Percentiles rank a stretch among this genome's conserved stretches.
phyloP scores from a whole-genome alignment of 1,139 yeast genomes.

The Diutina sp. region DNA sequence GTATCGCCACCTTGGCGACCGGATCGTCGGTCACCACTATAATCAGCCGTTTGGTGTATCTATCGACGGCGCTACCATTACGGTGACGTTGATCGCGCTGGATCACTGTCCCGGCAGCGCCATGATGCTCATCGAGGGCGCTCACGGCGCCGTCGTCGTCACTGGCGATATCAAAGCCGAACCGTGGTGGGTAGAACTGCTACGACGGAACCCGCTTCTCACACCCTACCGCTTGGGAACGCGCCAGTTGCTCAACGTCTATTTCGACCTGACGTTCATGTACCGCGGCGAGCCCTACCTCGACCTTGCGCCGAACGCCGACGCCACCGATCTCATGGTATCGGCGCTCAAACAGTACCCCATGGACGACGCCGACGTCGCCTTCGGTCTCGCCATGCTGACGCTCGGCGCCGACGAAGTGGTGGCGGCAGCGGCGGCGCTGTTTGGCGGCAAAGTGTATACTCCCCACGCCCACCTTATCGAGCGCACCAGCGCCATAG shows the following conservation, averaged over 20 bases:
- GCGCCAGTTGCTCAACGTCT: conserved; percentile 29
- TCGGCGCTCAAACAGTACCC: conserved; percentile 31
- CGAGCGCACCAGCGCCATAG: background rate
- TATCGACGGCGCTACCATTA: conserved; percentile 7
- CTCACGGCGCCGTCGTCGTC: conserved; percentile 22
- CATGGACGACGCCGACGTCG: conserved; percentile 20
- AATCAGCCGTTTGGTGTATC: conserved; percentile 14
- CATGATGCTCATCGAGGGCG: conserved; percentile 38
- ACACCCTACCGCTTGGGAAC: conserved; percentile 28
- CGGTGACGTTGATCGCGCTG: conserved; percentile 21
- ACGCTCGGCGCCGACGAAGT: conserved; percentile 46
- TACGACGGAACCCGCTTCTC: conserved; percentile 25
- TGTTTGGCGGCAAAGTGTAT: conserved; percentile 5
- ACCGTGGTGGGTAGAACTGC: conserved; percentile 32
- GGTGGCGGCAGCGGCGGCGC: conserved; percentile 27
- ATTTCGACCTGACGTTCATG: conserved; percentile 46
- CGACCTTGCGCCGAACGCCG: conserved; percentile 26
- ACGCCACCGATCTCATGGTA: conserved; percentile 25
- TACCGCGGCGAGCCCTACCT: conserved; percentile 38
- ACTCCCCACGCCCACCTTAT: background rate
- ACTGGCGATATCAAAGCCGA: conserved; percentile 58
- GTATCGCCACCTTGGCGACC: conserved; percentile 13
- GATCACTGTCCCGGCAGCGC: conserved; percentile 56
- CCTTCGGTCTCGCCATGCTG: conserved; percentile 26
- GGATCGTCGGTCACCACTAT: conserved; percentile 11